These are phyloP conservation scores for Microbotryomycetes sp. DNA, from an alignment of 1,284 basidiomycete genomes.

Conservation along the genomic window DNA sequence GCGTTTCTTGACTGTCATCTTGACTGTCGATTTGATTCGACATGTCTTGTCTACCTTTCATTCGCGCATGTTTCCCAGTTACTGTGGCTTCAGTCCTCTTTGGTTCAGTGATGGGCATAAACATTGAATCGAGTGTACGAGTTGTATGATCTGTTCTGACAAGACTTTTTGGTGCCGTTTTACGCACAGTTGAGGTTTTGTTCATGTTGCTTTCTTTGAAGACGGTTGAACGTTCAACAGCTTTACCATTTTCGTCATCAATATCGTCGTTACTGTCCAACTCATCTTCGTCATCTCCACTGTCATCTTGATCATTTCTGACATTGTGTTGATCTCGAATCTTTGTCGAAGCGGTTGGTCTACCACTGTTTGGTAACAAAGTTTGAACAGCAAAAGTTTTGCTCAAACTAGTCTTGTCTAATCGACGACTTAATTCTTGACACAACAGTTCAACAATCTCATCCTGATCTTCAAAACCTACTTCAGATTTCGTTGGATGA, in stretches of 20 bases:
- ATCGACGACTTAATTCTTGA: slow-evolving; percentile 59
- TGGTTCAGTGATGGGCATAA: slow-evolving; percentile 40
- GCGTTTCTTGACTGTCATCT: slow-evolving; percentile 30
- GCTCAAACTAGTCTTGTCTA: slow-evolving; percentile 60
- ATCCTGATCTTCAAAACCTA: slow-evolving; percentile 81
- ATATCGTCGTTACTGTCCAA: not conserved
- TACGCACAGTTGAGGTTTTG: slow-evolving; percentile 24
- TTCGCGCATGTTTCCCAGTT: slow-evolving; percentile 2
- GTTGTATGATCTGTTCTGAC: slow-evolving; percentile 82
- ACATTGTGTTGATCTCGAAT: not conserved
- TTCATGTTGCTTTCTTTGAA: not conserved
- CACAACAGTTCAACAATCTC: slow-evolving; percentile 73
- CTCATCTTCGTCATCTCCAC: not conserved
- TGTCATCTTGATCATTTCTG: not conserved
- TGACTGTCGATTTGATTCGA: slow-evolving; percentile 34
- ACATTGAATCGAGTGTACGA: slow-evolving; percentile 89
- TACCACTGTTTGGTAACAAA: not conserved
- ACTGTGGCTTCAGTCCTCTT: slow-evolving; percentile 1
- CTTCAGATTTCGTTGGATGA: slow-evolving; percentile 93
- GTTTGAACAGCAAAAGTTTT: slow-evolving; percentile 72
- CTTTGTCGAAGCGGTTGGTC: not conserved
- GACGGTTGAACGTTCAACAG: not conserved
- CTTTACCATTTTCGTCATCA: not conserved
- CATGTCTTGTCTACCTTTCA: slow-evolving; percentile 15
- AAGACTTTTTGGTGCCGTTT: slow-evolving; percentile 69